Conservation (phyloP, 2,329 filamentous ascomycete species). For the Dothideomycetes sp. region DNA sequence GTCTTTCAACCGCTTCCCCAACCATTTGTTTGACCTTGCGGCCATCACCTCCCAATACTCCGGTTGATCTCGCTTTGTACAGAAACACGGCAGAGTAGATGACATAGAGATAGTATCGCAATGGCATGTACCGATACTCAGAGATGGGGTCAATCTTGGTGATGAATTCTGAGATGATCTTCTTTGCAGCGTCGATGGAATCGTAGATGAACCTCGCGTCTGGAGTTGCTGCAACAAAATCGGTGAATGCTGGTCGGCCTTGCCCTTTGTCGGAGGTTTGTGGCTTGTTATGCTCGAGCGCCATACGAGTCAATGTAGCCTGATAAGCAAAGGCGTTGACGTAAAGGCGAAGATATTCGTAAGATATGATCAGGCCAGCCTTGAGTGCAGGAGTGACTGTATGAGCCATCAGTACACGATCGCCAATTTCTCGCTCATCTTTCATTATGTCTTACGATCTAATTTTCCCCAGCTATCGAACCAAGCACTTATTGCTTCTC, state of each 20-base stretch:
- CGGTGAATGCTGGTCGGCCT: conserved; percentile 37
- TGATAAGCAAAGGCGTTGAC: conserved; percentile 61
- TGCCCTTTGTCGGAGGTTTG: conserved; percentile 24
- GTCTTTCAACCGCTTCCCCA: conserved; percentile 48
- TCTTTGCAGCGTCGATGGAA: conserved; percentile 55
- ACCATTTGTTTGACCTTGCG: conserved; percentile 50
- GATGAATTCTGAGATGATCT: conserved; percentile 51
- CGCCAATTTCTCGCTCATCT: no score
- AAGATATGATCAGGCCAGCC: conserved; percentile 51
- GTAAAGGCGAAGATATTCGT: conserved; percentile 56
- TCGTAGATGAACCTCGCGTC: conserved; percentile 60
- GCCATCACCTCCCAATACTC: conserved; percentile 47
- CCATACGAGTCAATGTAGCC: conserved; percentile 25
- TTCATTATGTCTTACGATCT: not conserved
- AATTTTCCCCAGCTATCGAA: conserved; percentile 25
- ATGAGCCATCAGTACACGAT: not conserved
- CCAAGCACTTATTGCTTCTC: conserved; percentile 25
- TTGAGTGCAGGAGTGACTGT: conserved; percentile 50
- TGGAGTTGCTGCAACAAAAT: conserved; percentile 47
- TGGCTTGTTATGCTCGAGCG: conserved; percentile 36
- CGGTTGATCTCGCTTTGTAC: conserved; percentile 55
- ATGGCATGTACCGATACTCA: conserved; percentile 54
- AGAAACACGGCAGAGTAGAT: conserved; percentile 58
- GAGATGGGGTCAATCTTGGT: conserved; percentile 50
- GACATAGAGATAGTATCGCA: conserved; percentile 53